phyloP scores from a whole-genome alignment of 139 green algal genomes.

The Volvox africanus region DNA sequence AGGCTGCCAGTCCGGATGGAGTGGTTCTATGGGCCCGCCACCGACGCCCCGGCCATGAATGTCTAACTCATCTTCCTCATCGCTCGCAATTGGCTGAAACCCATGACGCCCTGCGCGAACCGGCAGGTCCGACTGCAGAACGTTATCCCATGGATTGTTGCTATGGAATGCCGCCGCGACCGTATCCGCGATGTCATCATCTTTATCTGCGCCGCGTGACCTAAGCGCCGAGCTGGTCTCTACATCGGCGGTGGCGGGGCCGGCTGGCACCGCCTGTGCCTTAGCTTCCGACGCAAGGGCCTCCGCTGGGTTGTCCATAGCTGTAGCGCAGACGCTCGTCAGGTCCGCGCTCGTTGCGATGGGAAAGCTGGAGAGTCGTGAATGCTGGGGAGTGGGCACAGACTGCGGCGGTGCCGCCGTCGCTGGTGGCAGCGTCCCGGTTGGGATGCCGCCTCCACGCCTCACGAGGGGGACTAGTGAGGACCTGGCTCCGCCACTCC shows the following conservation, averaged over 20 bases:
- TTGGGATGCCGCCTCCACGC: too few relatives aligned
- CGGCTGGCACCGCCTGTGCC: too few relatives aligned
- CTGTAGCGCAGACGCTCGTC: too few relatives aligned
- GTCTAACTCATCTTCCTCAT: not conserved
- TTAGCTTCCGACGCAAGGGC: not conserved
- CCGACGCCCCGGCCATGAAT: not conserved
- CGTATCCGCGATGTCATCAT: not conserved
- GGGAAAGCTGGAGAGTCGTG: not conserved
- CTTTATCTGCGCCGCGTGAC: not conserved
- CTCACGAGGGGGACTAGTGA: not conserved
- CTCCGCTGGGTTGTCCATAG: too few relatives aligned
- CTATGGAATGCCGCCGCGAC: not conserved
- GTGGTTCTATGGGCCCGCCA: too few relatives aligned
- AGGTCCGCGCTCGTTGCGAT: not conserved
- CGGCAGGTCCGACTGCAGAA: not conserved
- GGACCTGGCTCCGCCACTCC: not conserved
- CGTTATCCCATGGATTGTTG: not conserved
- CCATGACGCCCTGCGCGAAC: not conserved
- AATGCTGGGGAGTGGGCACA: not conserved
- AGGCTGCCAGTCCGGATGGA: not conserved
- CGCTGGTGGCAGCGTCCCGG: not conserved
- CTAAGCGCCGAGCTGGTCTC: too few relatives aligned
- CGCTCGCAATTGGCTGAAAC: not conserved
- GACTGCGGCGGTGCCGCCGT: not conserved
- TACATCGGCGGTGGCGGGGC: too few relatives aligned